Conservation (phyloP, 2,329 filamentous ascomycete genomes). For the Colletotrichum spinosum region DNA sequence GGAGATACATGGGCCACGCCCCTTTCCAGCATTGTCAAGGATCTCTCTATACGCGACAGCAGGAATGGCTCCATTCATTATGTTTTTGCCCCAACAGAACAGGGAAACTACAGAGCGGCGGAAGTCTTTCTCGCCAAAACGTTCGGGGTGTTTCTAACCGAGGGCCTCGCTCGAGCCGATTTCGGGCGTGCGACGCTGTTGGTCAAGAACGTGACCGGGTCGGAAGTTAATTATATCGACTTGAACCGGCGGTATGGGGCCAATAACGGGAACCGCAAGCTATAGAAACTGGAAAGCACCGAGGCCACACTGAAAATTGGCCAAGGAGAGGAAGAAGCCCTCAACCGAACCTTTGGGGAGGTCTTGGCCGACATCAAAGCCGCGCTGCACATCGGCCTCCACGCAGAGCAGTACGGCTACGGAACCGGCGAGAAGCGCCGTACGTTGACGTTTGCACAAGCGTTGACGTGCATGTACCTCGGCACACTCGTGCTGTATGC, state of each 20-base stretch:
- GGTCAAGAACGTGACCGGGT: not conserved
- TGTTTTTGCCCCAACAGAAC: not conserved
- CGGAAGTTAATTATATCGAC: not conserved
- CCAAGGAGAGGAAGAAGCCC: rapidly evolving
- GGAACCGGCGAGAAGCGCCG: not conserved
- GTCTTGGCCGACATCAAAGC: not conserved
- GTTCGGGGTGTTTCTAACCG: slow-evolving; percentile 8
- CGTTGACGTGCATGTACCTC: slow-evolving; percentile 18
- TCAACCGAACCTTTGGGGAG: not conserved
- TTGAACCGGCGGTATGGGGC: slow-evolving; percentile 12
- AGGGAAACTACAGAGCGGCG: not conserved
- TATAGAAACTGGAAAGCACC: not conserved
- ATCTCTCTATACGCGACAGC: not conserved
- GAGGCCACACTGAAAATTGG: not conserved
- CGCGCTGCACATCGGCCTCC: not conserved
- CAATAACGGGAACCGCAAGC: not conserved
- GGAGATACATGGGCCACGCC: not conserved
- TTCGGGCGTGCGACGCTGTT: not conserved
- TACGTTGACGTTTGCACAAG: not conserved
- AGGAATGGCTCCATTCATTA: no score
- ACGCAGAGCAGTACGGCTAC: slow-evolving; percentile 2
- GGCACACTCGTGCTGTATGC: not conserved
- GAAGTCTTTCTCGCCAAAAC: slow-evolving; percentile 11
- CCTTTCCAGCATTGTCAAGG: not conserved
- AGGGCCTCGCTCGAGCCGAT: not conserved